Evolutionary conservation across 495 filamentous ascomycete genomes (phyloP), one percentile per base, ranked within the genome.

Genomic region (Durotheca rogersii): DNA sequence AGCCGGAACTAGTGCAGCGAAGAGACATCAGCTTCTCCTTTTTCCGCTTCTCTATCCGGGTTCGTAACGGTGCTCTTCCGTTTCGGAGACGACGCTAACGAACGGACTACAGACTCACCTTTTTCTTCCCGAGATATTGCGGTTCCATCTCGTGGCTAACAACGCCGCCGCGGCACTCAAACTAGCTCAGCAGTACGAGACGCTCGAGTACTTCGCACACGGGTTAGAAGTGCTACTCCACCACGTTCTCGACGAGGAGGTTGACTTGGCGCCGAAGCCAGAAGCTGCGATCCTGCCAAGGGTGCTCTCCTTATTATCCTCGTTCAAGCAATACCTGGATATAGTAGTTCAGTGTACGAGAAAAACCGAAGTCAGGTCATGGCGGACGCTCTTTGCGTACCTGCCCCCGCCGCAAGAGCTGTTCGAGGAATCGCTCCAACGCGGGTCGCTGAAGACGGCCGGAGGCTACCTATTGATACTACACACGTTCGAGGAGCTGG

Each of bases 311-410:
- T 93, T 97, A 51, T 79, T 99, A 2, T 90, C 90, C 0, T 89
- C 88, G 0, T 95, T 96, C 53, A 84, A 86, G 19, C 75, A 88
- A 39, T 97, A 96, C 50, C 82, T 97, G 21, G 93, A 97, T 63
- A 90, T 96, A 46, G 83, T 99, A 4, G 90, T 99, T 1, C 92
- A 95, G 72, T 99, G 94, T 67, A 96, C 93, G 0, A 85, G 94
- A 15, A 97, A 99, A 70, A 99, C 94, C 0, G 94, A 99, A 58
- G 82, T 96, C 5, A 83, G 91, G 19, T 94, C 87, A 15, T 99
- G 94, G 94, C 84, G 86, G 19, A 95, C 94, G 1, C 77, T 99
- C 2, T 97, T 97, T 66, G 79, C 84, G 7, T 85, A 94, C 58
- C 78, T 97, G 1, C 93, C 94, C 2, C 86, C 90, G 2, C 89